Base-by-base conservation (phyloP, 257 asterid genomes). In the Penstemon eatonii region DNA sequence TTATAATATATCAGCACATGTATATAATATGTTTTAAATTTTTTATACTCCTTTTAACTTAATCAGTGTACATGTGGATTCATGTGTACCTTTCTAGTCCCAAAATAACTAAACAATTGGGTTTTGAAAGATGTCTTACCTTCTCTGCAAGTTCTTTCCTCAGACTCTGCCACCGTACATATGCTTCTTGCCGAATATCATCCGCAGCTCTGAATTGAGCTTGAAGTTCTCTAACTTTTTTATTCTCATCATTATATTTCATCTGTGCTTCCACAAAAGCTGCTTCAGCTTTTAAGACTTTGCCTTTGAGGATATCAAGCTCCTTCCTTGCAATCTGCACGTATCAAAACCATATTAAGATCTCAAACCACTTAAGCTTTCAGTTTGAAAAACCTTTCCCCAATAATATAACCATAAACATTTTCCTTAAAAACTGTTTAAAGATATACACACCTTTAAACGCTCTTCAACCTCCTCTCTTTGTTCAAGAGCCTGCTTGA, bases 121-220 rank as follows among this genome's bases (percentile, higher is more conserved):
- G 18, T 10, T 33, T 54, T 42, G 6, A 41, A n/a, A 55, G 68
- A 65, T 59, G 49, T 63, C 45, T 54, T 77, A 94, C 97, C 97
- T 89, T 91, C 79, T 84, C 85, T 7, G 71, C 76, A 42, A 89
- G 71, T 54, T 80, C 88, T 72, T 69, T 86, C 69, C 80, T 88
- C 83, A 91, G 78, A 78, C 80, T 73, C 70, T 75, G 90, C 83
- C 85, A 83, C 72, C 80, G 75, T 40, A 61, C 79, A 82, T 83
- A 91, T 67, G 97, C 95, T 47, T 73, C 89, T 78, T 94, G 97
- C 61, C 97, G 97, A 80, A 83, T 80, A 63, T 82, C 95, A 83
- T 89, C 77, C 50, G 99, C 99, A 71, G 84, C 96, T 66, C 81
- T 83, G 74, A 82, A 84, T 75, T 75, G 90, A 56, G 75, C 75